phyloP scores from a whole-genome alignment of 2,329 filamentous ascomycete species.

The Acarospora socialis region DNA sequence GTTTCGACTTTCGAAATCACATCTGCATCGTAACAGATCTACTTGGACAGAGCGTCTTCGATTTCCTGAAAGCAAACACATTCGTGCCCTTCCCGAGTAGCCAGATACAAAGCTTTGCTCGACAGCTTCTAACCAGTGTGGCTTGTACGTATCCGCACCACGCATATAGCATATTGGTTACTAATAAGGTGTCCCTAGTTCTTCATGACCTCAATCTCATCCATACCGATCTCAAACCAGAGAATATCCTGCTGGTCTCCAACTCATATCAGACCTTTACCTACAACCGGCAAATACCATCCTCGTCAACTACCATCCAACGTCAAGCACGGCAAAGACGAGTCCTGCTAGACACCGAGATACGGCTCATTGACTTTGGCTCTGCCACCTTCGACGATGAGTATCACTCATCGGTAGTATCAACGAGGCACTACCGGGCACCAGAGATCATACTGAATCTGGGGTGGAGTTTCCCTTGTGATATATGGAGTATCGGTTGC shows the following conservation, averaged over 20 bases:
- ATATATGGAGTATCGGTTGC: constrained; percentile 57
- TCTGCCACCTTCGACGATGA: constrained; percentile 55
- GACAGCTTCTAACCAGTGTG: constrained; percentile 93
- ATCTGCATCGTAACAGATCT: constrained; percentile 74
- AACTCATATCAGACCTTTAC: constrained; percentile 54
- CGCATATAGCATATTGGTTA: no score
- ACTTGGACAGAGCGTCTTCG: constrained; percentile 91
- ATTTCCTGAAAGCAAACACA: constrained; percentile 88
- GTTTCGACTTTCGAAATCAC: constrained; percentile 93
- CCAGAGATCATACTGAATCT: constrained; percentile 55
- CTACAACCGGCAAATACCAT: constrained; percentile 53
- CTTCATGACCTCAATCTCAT: constrained; percentile 94
- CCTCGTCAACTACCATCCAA: constrained; percentile 43
- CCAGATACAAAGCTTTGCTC: constrained; percentile 92
- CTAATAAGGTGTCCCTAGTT: constrained; percentile 40
- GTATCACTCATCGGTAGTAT: constrained; percentile 54
- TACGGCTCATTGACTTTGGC: constrained; percentile 53
- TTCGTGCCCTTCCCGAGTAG: constrained; percentile 98
- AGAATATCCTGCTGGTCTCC: constrained; percentile 53
- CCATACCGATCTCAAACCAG: constrained; percentile 64
- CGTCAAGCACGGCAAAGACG: constrained; percentile 47
- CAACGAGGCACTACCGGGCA: constrained; percentile 51
- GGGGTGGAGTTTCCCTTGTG: constrained; percentile 54
- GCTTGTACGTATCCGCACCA: constrained; percentile 68
- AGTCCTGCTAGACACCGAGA: constrained; percentile 50